Evolutionary conservation across 1,139 yeast genomes (phyloP), one percentile per base, ranked within the genome.

Genomic region (Suhomyces choctaworum): DNA sequence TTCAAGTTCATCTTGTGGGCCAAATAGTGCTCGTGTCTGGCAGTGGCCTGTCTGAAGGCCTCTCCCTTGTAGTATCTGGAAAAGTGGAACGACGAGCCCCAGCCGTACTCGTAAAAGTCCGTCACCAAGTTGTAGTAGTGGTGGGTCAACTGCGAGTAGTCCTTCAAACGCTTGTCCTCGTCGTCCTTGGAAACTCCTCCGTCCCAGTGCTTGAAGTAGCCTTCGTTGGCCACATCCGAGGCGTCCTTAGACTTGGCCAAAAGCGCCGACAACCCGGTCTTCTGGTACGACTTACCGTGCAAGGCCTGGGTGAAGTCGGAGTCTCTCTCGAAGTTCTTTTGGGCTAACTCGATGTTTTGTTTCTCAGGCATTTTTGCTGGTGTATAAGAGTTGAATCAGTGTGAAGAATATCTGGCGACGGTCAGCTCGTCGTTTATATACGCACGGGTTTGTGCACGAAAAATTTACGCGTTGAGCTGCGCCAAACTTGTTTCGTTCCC

Each of bases 61-160:
- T 92, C 98, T 44, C 97, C 97, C 58, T 73, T 76, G 73, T 87
- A 90, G 71, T 83, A 92, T 54, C 96, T 80, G 29, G 96, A 87
- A 62, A 92, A 92, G 65, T 92, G 98, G 87, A 92, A 92, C n/a
- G 96, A 87, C 16, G 96, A 78, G 45, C 98, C 98, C 98, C 98
- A 92, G 31, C 98, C 98, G 64, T 92, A 92, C 70, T 92, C 98
- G 73, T 92, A 92, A 52, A 58, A 80, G 64, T 92, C 98, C 25
- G 98, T 90, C 36, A 88, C 97, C 60, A 92, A 80, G 70, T 92
- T 92, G 73, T 92, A 92, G 75, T 89, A 92, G 58, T 94, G 96
- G 63, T 87, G 92, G 40, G 98, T 92, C 53, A 89, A 78, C 52
- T 84, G 81, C 40, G 95, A 85, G 70, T 92, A 92, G 63, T 87